Evolutionary conservation across 768 basidiomycete species (phyloP).

Genomic region (Boletus rubroflammeus): DNA sequence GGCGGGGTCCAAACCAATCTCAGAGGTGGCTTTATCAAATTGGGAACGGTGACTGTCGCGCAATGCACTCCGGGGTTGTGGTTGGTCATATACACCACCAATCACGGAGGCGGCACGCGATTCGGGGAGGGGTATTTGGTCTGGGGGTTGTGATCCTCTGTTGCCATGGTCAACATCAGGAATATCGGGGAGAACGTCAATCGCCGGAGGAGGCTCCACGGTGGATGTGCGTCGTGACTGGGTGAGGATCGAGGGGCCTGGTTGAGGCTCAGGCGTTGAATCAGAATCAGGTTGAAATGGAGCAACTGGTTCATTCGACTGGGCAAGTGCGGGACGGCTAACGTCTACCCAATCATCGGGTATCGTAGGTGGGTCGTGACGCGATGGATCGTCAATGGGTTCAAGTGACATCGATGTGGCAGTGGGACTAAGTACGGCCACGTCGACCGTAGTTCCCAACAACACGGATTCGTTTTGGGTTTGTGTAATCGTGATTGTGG

Average conservation of each 20-base stretch:
- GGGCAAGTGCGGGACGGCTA: constrained; percentile 4
- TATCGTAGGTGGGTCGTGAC: constrained; percentile 16
- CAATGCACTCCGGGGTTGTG: constrained; percentile 13
- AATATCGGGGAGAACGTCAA: constrained; percentile 15
- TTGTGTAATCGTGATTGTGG: constrained; percentile 11
- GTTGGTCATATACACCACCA: constrained; percentile 25
- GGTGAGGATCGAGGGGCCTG: not conserved
- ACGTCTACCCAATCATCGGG: constrained; percentile 33
- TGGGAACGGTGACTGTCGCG: constrained; percentile 12
- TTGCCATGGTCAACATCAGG: constrained; percentile 14
- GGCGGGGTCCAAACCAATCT: constrained; percentile 20
- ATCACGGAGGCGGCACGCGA: constrained; percentile 32
- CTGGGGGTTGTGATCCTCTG: constrained; percentile 11
- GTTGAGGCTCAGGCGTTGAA: not conserved
- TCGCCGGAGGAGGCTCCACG: constrained; percentile 5
- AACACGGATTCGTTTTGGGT: constrained; percentile 7
- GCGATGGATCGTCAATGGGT: constrained; percentile 15
- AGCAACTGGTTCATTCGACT: constrained; percentile 3
- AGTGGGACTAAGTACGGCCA: not conserved
- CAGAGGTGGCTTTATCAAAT: constrained; percentile 19
- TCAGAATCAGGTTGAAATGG: constrained; percentile 5
- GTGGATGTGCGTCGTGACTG: constrained; percentile 16
- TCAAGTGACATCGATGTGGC: constrained; percentile 1
- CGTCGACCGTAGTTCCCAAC: not conserved
- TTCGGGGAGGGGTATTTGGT: constrained; percentile 23